Percentiles rank a stretch among this genome's conserved stretches.
Conservation (phyloP, 139 green algal genomes). For the Closterium sp. region DNA sequence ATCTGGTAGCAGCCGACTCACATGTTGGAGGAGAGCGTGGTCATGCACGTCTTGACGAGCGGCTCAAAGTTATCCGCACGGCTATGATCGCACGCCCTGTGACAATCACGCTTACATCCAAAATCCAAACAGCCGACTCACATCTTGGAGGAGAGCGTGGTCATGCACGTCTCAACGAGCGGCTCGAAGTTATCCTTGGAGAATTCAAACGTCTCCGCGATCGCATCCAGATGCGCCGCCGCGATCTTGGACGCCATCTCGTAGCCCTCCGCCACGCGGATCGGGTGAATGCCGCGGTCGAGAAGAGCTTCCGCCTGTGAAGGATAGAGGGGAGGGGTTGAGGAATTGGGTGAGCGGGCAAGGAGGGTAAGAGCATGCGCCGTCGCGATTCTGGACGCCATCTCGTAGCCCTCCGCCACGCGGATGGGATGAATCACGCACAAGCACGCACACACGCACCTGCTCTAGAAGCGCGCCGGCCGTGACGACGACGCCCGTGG, state of each 20-base stretch:
- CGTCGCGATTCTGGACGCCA: constrained; percentile 87
- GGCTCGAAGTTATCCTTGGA: constrained; percentile 79
- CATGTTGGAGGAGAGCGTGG: constrained; percentile 98
- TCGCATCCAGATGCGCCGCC: constrained; percentile 69
- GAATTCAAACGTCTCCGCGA: constrained; percentile 83
- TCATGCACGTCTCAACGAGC: constrained; percentile 97
- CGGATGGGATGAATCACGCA: background rate
- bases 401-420: constrained; percentile 94
- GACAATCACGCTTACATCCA: background rate
- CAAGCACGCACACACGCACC: constrained; percentile 47
- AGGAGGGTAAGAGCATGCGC: constrained; percentile 58
- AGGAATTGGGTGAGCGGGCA: background rate
- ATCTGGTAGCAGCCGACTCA: constrained; percentile 54
- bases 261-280: constrained; percentile 96
- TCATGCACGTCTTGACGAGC: constrained; percentile 97
- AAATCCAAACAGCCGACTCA: constrained; percentile 57
- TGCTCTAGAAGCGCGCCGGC: constrained; percentile 70
- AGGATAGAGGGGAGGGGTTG: too few species aligned
- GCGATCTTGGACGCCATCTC: constrained; percentile 94
- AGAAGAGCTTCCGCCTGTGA: constrained; percentile 81
- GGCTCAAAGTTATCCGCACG: constrained; percentile 88
- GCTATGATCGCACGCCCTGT: too few species aligned
- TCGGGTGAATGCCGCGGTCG: constrained; percentile 95
- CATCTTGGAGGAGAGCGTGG: constrained; percentile 98
- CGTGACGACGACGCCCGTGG: constrained; percentile 82